Conservation (phyloP, 2,329 filamentous ascomycete species). For the Hypocreales sp. region DNA sequence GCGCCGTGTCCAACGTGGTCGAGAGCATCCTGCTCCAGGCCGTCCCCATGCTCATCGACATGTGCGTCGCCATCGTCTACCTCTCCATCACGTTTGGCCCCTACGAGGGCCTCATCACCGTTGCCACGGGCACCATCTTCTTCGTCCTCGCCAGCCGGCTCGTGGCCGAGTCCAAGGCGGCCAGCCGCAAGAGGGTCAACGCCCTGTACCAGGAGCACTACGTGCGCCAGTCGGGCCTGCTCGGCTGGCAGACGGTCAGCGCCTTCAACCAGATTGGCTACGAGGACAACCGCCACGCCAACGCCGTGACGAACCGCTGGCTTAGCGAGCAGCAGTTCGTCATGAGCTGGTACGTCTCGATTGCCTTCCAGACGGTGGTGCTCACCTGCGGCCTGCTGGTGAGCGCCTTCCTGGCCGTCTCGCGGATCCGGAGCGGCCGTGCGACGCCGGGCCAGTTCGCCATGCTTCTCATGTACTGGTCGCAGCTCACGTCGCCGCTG, state of each 20-base stretch:
- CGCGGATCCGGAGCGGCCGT: conserved; percentile 47
- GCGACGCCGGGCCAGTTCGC: conserved; percentile 54
- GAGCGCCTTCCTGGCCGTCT: conserved; percentile 42
- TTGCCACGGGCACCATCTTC: conserved; percentile 41
- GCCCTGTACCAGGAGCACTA: conserved; percentile 40
- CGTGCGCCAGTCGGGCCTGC: conserved; percentile 37
- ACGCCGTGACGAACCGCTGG: conserved; percentile 28
- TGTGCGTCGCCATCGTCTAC: conserved; percentile 42
- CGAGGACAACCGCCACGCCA: conserved; percentile 36
- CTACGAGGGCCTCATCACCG: conserved; percentile 46
- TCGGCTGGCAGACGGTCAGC: conserved; percentile 43
- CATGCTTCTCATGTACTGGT: conserved; percentile 59
- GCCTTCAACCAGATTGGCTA: conserved; percentile 44
- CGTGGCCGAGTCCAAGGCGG: conserved; percentile 31
- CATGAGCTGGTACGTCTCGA: conserved; percentile 31
- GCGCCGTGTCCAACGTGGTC: conserved; percentile 36
- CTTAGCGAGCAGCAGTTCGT: conserved; percentile 20
- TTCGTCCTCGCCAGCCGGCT: conserved; percentile 36
- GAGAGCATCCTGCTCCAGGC: conserved; percentile 43
- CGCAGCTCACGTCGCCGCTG: conserved; percentile 53
- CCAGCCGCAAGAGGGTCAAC: conserved; percentile 33
- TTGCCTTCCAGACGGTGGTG: conserved; percentile 43
- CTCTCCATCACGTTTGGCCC: conserved; percentile 42
- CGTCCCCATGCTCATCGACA: conserved; percentile 43
- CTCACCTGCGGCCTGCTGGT: conserved; percentile 56